Evolutionary conservation across 116 monocot species (phyloP).

Genomic region (Thalassia testudinum): DNA sequence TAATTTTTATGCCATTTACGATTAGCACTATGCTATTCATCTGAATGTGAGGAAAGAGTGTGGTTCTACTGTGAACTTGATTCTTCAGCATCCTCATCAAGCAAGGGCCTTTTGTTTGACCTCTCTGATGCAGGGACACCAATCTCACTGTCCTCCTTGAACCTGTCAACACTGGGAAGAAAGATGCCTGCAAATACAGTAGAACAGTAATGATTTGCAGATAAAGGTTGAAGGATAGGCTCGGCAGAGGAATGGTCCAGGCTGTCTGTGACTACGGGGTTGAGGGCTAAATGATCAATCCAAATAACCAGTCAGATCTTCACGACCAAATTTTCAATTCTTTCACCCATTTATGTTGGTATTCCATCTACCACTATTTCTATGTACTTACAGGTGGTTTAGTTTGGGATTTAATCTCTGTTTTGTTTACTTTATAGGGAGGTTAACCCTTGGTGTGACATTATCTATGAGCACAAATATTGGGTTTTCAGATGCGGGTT

Average conservation of each 20-base stretch:
- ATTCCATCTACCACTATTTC: no score
- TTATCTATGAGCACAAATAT: no score
- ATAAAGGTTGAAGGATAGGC: neutral
- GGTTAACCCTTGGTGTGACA: no score
- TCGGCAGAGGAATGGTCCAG: neutral
- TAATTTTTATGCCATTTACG: no score
- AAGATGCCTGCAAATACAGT: conserved; percentile 46
- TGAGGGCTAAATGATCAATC: neutral
- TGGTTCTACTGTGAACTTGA: neutral
- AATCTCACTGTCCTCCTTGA: conserved; percentile 50
- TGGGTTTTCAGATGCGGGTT: no score
- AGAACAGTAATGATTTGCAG: neutral
- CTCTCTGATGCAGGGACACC: conserved; percentile 33
- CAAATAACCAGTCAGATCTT: neutral
- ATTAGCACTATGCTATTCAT: no score
- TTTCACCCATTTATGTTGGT: no score
- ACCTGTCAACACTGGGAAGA: conserved; percentile 61
- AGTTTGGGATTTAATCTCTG: no score
- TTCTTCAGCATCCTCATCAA: conserved; percentile 17
- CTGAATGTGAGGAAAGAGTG: no score
- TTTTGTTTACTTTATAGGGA: no score
- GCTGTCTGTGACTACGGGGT: neutral
- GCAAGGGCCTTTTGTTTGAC: conserved; percentile 49
- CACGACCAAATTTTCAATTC: no score
- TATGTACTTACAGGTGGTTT: no score